Conservation (phyloP, 2,329 filamentous ascomycete species). For the Xylariales sp. region DNA sequence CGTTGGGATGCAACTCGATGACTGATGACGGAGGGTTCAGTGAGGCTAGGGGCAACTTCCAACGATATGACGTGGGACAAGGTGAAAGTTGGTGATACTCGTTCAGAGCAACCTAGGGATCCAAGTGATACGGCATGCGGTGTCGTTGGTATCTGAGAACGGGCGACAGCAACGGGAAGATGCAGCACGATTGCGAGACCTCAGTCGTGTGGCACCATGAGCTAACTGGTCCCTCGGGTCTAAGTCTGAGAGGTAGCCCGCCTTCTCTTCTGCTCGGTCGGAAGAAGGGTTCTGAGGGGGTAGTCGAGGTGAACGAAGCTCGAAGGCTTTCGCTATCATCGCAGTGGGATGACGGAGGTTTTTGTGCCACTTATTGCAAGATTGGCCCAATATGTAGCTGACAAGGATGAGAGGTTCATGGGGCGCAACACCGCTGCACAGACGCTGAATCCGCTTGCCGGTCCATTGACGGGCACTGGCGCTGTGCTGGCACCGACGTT, state of each 20-base stretch:
- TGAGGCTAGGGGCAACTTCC: slow-evolving; percentile 25
- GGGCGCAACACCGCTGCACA: slow-evolving; percentile 24
- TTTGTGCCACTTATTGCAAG: slow-evolving; percentile 33
- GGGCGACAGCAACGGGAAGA: slow-evolving; percentile 40
- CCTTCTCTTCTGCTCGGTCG: background rate
- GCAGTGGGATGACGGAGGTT: slow-evolving; percentile 28
- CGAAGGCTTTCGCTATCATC: slow-evolving; percentile 17
- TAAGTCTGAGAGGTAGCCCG: slow-evolving; percentile 12
- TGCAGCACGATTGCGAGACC: slow-evolving; percentile 37
- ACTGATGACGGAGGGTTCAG: background rate
- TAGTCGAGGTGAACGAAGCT: slow-evolving; percentile 3
- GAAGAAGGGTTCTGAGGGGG: background rate
- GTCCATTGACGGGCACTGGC: slow-evolving; percentile 23
- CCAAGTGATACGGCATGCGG: slow-evolving; percentile 46
- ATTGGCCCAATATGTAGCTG: slow-evolving; percentile 27
- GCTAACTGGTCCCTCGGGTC: slow-evolving; percentile 19
- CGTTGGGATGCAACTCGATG: background rate
- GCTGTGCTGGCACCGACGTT: slow-evolving; percentile 25
- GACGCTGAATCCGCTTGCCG: slow-evolving; percentile 23
- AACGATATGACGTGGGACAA: slow-evolving; percentile 39
- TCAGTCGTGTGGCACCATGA: slow-evolving; percentile 26
- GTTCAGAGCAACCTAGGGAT: slow-evolving; percentile 39
- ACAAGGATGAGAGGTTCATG: slow-evolving; percentile 20
- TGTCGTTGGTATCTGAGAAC: slow-evolving; percentile 38
- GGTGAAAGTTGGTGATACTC: slow-evolving; percentile 49